Conservation (phyloP, 2,329 filamentous ascomycete genomes). For the Fusarium transvaalense region DNA sequence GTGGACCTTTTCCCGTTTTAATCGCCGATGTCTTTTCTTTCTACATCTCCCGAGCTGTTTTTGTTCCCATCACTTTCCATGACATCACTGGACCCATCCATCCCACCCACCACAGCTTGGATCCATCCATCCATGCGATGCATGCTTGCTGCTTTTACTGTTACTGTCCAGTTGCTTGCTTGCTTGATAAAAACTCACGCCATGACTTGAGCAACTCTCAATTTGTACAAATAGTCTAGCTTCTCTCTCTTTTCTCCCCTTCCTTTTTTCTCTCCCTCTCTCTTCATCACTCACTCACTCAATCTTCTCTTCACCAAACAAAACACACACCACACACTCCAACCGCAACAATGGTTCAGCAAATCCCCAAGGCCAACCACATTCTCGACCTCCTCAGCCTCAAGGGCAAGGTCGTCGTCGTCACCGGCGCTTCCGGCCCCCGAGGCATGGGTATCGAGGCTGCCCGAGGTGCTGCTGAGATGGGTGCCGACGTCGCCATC, state of each 20-base stretch:
- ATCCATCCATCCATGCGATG: constrained; percentile 7
- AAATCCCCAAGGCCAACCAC: constrained; percentile 67
- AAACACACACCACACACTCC: constrained; percentile 2
- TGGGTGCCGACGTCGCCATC: constrained; percentile 77
- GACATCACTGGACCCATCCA: constrained; percentile 48
- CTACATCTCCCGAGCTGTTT: background rate
- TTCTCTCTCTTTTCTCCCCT: constrained; percentile 1
- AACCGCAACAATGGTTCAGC: constrained; percentile 62
- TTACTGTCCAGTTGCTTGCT: too few species aligned
- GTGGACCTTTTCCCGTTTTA: constrained; percentile 8
- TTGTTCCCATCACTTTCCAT: constrained; percentile 20
- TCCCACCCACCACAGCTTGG: constrained; percentile 17
- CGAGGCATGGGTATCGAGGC: constrained; percentile 78
- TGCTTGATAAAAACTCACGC: constrained; percentile 2
- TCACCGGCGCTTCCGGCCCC: constrained; percentile 77
- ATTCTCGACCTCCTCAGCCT: constrained; percentile 78
- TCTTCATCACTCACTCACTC: constrained; percentile 11
- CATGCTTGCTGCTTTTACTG: constrained; percentile 27
- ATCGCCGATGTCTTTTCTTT: constrained; percentile 33
- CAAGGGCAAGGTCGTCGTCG: constrained; percentile 78
- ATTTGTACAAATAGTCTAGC: constrained; percentile 36
- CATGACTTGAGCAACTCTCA: constrained; percentile 9
- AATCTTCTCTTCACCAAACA: background rate
- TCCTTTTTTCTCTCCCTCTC: background rate
- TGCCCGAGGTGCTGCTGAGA: constrained; percentile 76